Base-by-base conservation (phyloP, 2,329 filamentous ascomycete species). In the Aspergillus tamarii region DNA sequence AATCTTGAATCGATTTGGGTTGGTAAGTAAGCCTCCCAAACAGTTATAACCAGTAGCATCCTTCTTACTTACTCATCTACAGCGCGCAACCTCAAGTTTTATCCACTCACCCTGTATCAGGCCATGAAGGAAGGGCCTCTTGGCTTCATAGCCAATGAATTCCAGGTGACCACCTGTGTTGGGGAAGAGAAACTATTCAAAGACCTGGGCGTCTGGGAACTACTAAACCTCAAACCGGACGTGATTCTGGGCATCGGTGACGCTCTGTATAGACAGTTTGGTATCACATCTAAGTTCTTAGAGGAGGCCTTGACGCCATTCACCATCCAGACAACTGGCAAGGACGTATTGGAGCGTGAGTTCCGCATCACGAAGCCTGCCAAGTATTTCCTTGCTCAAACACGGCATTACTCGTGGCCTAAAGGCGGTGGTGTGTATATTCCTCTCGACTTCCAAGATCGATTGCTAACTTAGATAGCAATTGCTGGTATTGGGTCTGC, bases 1-100 rank as follows among this genome's bases (percentile, higher is more conserved):
- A 84, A 84, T 63, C 67, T 84, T 0, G 83, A 84, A 66, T 80
- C 81, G 1, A 80, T 84, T 0, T 84, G 82, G 82, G 64, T 69
- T 57, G 57, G 65, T 67, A 34, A 39, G 62, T 59, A 34, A 43
- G 8, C 7, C 8, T 9, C 23, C 19, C 21, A 19, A 16, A 26
- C 4, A 26, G 5, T 3, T 0, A 2, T 48, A 12, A 48, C 1
- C 12, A 23, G 3, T 23, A 19, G 11, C 7, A 23, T 32, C 26
- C 54, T 23, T 48, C n/a, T 10, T 32, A 23, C 39, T 6, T 52
- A 14, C 30, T 5, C 26, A 8, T 19, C 14, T 28, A 8, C 52
- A 80, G 80, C 80, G 23, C 77, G 81, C 8, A 84, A 83, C 61
- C 67, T 84, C 34, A 84, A 84, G 52, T 84, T 81, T 62, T 84